These are phyloP conservation scores for Beauveria pseudobassiana DNA, from an alignment of 2,329 filamentous ascomycete species.

Conservation along the genomic window DNA sequence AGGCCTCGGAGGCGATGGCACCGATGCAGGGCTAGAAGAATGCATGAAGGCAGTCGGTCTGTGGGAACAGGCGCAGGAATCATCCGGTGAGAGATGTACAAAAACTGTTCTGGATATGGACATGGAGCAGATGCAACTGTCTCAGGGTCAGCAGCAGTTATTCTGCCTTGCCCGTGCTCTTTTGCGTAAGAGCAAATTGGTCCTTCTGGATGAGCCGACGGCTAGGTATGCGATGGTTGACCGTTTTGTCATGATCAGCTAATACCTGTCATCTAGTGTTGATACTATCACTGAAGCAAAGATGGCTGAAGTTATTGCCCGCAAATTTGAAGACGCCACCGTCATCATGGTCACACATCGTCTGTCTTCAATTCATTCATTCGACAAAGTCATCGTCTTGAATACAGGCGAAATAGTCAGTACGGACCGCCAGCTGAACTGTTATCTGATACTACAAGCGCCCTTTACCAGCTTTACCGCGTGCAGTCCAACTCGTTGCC, in stretches of 20 bases:
- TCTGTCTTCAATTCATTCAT: slow-evolving; percentile 5
- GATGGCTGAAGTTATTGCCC: slow-evolving; percentile 1
- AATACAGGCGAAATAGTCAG: slow-evolving; percentile 5
- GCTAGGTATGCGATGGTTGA: slow-evolving; percentile 5
- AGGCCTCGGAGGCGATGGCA: background rate
- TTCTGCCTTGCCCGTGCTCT: slow-evolving; percentile 22
- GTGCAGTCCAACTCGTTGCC: slow-evolving; percentile 1
- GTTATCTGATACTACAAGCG: slow-evolving; percentile 7
- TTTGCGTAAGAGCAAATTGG: slow-evolving; percentile 13
- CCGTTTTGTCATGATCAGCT: slow-evolving; percentile 5
- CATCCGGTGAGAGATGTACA: background rate
- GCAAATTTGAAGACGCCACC: slow-evolving; percentile 4
- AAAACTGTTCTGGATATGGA: slow-evolving; percentile 4
- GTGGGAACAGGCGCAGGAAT: background rate
- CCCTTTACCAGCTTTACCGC: slow-evolving; percentile 3
- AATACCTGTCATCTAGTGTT: slow-evolving; percentile 5
- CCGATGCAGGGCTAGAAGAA: background rate
- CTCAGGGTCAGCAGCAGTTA: slow-evolving; percentile 23
- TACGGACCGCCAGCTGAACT: slow-evolving; percentile 10
- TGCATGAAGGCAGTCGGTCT: slow-evolving; percentile 2
- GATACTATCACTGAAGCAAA: slow-evolving; percentile 4
- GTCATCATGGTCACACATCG: slow-evolving; percentile 11
- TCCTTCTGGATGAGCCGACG: slow-evolving; percentile 12
- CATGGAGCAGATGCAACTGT: slow-evolving; percentile 16
- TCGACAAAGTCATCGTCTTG: slow-evolving; percentile 9